Base-by-base conservation (phyloP, 768 basidiomycete species). In the Harrya chromipes region DNA sequence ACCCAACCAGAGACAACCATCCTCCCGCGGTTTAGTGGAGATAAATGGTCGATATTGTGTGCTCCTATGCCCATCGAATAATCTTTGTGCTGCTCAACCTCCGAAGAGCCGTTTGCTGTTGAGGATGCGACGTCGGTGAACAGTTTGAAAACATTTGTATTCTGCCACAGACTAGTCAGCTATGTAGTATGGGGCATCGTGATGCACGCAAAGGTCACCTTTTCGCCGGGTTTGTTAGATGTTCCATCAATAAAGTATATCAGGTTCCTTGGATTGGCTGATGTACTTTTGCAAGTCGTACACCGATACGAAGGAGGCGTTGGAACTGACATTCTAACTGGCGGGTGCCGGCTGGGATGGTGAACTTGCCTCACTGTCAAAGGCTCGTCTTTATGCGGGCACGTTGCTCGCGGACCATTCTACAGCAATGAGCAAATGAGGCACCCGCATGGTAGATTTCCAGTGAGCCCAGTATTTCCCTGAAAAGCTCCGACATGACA, bases 21-120 rank as follows among this genome's bases (percentile, higher is more conserved):
- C 24, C 23, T 27, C 20, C 37, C 6, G 4, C 44, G 35, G 17
- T 24, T 3, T 14, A 47, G 0, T 0, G 9, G 5, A 7, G 20
- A 8, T 7, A 37, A 19, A 1, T 27, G 16, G n/a, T 23, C 27
- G 10, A 27, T 34, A 2, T 33, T 17, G n/a, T 57, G 63, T 0
- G 70, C 69, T 2, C 70, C 70, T 10, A 70, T 64, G 1, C 71
- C 70, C 29, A 66, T 72, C 27, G 59, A 65, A 37, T 72, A 72
- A 46, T 66, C 68, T 4, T 70, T 64, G 26, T 50, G 46, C 36
- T 72, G 70, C 5, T 43, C 31, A 0, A 38, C 31, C 14, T 9
- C 41, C n/a, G n/a, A n/a, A 14, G 3, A 1, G 2, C 7, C 11
- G 6, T 31, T 1, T 54, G 44, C 26, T 53, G 43, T 31, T 2